These are phyloP conservation scores for Beauveria sp. DNA, from an alignment of 2,329 filamentous ascomycete species.

Conservation along the genomic window DNA sequence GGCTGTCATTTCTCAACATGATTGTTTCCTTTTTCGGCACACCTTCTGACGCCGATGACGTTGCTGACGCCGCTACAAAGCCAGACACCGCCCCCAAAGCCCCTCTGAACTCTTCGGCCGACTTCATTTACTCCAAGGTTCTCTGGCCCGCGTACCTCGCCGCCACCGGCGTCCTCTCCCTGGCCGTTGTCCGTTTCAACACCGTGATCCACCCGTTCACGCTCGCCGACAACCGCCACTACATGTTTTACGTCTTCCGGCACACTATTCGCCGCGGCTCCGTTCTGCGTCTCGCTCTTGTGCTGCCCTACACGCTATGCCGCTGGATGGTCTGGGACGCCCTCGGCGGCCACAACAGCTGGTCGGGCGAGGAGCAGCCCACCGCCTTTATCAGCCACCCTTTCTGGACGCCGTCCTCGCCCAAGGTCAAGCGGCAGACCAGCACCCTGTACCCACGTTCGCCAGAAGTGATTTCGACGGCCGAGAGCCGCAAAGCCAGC, in stretches of 20 bases:
- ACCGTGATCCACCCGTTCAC: slow-evolving; percentile 95
- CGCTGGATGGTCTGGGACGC: slow-evolving; percentile 61
- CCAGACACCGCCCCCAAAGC: neutral
- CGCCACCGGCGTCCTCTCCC: slow-evolving; percentile 28
- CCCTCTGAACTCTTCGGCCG: slow-evolving; percentile 9
- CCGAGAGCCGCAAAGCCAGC: neutral
- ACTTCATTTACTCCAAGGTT: slow-evolving; percentile 24
- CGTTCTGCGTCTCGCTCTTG: slow-evolving; percentile 57
- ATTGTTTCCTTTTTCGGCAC: neutral
- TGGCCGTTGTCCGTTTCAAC: slow-evolving; percentile 62
- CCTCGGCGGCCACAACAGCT: slow-evolving; percentile 40
- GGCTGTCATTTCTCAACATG: slow-evolving; percentile 28
- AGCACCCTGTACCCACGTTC: slow-evolving; percentile 6
- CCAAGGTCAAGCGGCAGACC: neutral
- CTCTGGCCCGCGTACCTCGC: slow-evolving; percentile 30
- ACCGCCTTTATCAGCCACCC: slow-evolving; percentile 23
- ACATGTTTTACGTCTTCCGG: slow-evolving; percentile 93
- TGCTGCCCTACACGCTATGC: slow-evolving; percentile 62
- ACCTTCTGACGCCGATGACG: neutral
- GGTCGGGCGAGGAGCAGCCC: slow-evolving; percentile 8
- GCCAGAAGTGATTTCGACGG: neutral
- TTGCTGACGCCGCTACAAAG: neutral
- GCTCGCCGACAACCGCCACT: slow-evolving; percentile 91
- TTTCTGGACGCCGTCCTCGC: slow-evolving; percentile 15
- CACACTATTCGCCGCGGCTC: slow-evolving; percentile 63